Evolutionary conservation across 2,329 filamentous ascomycete genomes (phyloP).

Genomic region (Fusarium incarnatum): DNA sequence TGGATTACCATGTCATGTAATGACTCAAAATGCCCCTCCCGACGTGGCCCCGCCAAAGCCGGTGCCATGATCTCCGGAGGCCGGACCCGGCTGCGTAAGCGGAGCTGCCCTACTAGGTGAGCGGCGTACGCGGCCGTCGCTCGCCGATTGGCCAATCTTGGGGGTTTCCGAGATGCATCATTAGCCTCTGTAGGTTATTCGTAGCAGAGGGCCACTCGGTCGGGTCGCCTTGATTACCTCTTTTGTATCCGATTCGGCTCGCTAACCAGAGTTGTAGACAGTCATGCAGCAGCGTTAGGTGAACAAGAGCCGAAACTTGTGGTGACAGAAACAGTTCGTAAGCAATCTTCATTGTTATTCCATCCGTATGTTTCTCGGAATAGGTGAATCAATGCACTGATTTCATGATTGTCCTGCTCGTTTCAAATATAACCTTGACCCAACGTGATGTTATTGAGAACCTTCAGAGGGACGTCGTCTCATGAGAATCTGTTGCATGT

Average conservation of each 20-base stretch:
- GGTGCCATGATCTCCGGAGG: slow-evolving; percentile 35
- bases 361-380: background rate
- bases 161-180: slow-evolving; percentile 12
- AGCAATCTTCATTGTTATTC: background rate
- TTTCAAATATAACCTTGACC: background rate
- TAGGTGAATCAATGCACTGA: background rate
- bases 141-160: slow-evolving; percentile 38
- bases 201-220: background rate
- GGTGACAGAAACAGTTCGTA: background rate
- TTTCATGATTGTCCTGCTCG: background rate
- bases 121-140: slow-evolving; percentile 36
- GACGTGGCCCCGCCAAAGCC: slow-evolving; percentile 28
- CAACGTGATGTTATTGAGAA: background rate
- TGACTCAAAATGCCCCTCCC: slow-evolving; percentile 35
- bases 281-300: background rate
- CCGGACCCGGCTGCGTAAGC: slow-evolving; percentile 41
- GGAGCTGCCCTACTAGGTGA: slow-evolving; percentile 38
- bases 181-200: slow-evolving; percentile 19
- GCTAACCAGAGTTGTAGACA: background rate
- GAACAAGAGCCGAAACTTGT: background rate
- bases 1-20: slow-evolving; percentile 9
- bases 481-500: background rate
- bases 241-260: slow-evolving; percentile 23
- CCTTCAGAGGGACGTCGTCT: background rate
- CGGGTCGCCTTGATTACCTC: slow-evolving; percentile 28